These are phyloP conservation scores for Jamesozyma gamospora DNA, from an alignment of 805 yeast species.

Conservation along the genomic window DNA sequence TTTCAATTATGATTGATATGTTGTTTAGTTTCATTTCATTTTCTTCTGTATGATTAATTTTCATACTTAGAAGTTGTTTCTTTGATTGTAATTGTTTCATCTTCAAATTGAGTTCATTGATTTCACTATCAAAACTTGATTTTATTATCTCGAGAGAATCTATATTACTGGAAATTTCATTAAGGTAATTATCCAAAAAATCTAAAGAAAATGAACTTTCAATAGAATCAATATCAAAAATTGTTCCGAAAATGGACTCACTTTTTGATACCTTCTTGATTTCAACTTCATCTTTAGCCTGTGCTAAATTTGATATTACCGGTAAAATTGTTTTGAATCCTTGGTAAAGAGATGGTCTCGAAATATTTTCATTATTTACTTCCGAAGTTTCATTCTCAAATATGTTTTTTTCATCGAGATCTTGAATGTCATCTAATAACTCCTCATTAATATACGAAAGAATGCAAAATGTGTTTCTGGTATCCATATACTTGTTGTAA, in stretches of 20 bases:
- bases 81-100: constrained; percentile 38
- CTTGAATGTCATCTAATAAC: constrained; percentile 37
- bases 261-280: not conserved
- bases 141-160: constrained; percentile 52
- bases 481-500: constrained; percentile 27
- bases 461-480: constrained; percentile 39
- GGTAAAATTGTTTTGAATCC: constrained; percentile 52
- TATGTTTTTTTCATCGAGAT: not conserved
- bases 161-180: constrained; percentile 35
- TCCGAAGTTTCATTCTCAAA: constrained; percentile 3
- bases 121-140: constrained; percentile 53
- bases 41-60: constrained; percentile 44
- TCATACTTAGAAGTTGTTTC: constrained; percentile 41
- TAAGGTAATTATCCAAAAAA: constrained; percentile 31
- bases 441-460: constrained; percentile 51
- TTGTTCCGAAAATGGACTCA: not conserved
- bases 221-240: constrained; percentile 4
- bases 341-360: constrained; percentile 45
- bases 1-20: constrained; percentile 33
- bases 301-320: constrained; percentile 32
- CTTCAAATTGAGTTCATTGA: constrained; percentile 48
- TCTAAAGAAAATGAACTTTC: constrained; percentile 30
- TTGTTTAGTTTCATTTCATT: constrained; percentile 42
- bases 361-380: constrained; percentile 22
- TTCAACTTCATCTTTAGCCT: not conserved